Percentiles rank a stretch among this genome's conserved stretches.
Conservation (phyloP, 192 early-diverging fungal genomes). For the Gorgonomyces haynaldii region DNA sequence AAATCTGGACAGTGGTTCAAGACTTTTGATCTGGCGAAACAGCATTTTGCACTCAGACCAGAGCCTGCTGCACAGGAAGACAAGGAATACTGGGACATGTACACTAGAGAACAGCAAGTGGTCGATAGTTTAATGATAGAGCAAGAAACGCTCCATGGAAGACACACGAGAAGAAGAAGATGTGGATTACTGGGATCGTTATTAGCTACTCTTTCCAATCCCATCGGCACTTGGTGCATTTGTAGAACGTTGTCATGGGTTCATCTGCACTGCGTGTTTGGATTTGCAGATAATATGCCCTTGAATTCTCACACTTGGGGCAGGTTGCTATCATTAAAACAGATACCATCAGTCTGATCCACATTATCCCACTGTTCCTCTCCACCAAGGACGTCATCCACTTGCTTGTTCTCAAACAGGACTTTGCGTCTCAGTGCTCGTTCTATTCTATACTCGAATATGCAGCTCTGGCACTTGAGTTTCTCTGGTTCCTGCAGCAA, state of each 20-base stretch:
- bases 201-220: slow-evolving; percentile 23
- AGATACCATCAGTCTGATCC: slow-evolving; percentile 40
- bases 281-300: slow-evolving; percentile 66
- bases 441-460: slow-evolving; percentile 65
- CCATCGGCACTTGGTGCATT: slow-evolving; percentile 12
- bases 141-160: too few species aligned
- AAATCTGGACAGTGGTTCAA: too few species aligned
- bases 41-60: too few species aligned
- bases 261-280: slow-evolving; percentile 94
- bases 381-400: slow-evolving; percentile 90
- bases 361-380: slow-evolving; percentile 83
- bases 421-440: background rate
- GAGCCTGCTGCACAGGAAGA: too few species aligned
- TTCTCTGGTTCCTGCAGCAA: slow-evolving; percentile 47
- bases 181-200: too few species aligned
- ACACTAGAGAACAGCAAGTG: too few species aligned
- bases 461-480: slow-evolving; percentile 70
- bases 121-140: too few species aligned
- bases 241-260: slow-evolving; percentile 87
- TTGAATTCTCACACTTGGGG: slow-evolving; percentile 29
- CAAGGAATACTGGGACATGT: too few species aligned
- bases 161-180: too few species aligned
- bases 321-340: slow-evolving; percentile 16
- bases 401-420: slow-evolving; percentile 62
- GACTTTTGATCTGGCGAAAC: too few species aligned